Evolutionary conservation across 441 rosid species (phyloP), one percentile per base, ranked within the genome.

Genomic region (Heliophila coronopifolia): DNA sequence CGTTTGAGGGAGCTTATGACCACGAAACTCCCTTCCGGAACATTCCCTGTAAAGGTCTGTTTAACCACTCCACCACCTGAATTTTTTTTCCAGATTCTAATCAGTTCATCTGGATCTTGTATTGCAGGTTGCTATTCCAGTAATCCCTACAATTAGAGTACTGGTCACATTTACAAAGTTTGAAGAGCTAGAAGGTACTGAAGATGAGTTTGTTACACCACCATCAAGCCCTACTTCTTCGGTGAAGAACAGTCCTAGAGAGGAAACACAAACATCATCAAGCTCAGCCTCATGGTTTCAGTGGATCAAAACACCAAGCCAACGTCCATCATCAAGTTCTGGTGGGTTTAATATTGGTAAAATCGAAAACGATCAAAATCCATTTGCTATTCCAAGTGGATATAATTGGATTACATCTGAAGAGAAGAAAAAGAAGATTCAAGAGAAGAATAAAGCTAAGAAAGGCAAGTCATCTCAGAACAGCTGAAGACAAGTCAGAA

Each of bases 81-180:
- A 17, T 28, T 15, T 19, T 2, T 33, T 3, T 22, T 33, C 10
- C 8, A 17, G 6, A 7, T 20, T 10, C 27, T 31, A 6, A 43
- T 53, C 19, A 47, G 7, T 33, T 40, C 9, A 11, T 14, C 47
- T 8, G 14, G 7, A 20, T 15, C 4, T 42, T 35, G 1, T 4
- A 27, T 15, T 7, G 5, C 79, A 93, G 97, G 97, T 86, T 65
- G 95, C 99, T 44, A 93, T 93, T 30, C 99, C 99, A 0, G 97
- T 93, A 70, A 73, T 93, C 54, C 99, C 99, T 12, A 89, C 99
- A 20, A 86, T 93, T 62, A 82, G 88, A 71, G 97, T 93, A 28
- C 63, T 93, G 22, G 94, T 89, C 8, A 93, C 96, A 15, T 93
- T 93, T 46, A 82, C 97, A 1, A 93, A 86, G 75, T 89, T 89